Base-by-base conservation (phyloP, 352 stramenopile species). In the Ophiocytium majus region DNA sequence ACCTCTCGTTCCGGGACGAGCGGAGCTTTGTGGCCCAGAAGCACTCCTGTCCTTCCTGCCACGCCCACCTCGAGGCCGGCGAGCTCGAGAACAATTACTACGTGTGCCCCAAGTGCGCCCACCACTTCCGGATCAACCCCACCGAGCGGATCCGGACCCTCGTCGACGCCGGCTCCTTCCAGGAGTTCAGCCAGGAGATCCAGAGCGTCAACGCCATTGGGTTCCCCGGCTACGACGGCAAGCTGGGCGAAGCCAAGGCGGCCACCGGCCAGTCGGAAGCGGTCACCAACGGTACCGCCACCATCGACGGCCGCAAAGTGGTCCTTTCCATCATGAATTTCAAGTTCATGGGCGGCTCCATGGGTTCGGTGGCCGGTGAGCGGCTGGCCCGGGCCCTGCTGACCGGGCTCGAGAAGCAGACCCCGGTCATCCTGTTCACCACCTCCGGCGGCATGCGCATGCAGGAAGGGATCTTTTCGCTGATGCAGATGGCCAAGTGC, bases 401-500 rank as follows among this genome's bases (percentile, higher is more conserved):
- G 82, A 82, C 84, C 66, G 88, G 76, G 0, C 63, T 37, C n/a
- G 82, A 89, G 64, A 74, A 89, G 31, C 10, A 75, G 19, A 64
- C 89, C 31, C 63, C 82, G 0, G 75, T 90, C 0, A 76, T 90
- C 32, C 82, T 89, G 34, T 66, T 83, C 64, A 90, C 85, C 84
- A 34, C 50, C n/a, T 86, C 86, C 28, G 88, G 88, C 71, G 88
- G 88, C 31, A 86, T 86, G 64, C 79, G 88, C 36, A 91, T 91
- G 88, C 88, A 91, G 82, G 88, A 91, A 78, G 88, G 88, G 17
- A 91, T 85, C 23, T 83, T 90, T 33, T 90, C 84, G 10, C 86
- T 91, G 32, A 91, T 91, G 88, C 88, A 91, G 82, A 90, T 91
- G 83, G 88, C 88, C 35, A 91, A 91, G 78, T 79, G 88, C 17